Evolutionary conservation across 1,284 basidiomycete genomes (phyloP).

Genomic region (Leccinum angustisporum): DNA sequence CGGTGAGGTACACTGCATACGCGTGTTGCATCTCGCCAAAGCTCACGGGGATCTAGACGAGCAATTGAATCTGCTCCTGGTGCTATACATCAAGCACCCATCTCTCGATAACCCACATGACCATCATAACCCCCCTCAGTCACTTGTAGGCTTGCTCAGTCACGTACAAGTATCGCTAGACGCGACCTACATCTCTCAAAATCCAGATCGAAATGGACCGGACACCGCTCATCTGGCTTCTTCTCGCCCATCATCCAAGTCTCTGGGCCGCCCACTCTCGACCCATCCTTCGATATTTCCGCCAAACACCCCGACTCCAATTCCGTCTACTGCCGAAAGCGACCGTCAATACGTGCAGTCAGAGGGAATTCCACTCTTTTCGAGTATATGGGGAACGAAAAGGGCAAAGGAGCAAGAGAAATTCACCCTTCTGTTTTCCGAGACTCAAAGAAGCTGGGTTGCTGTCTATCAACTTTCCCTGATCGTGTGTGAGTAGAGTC

Average conservation of each 20-base stretch:
- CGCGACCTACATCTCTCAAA: slow-evolving; percentile 74
- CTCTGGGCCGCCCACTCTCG: slow-evolving; percentile 33
- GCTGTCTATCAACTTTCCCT: slow-evolving; percentile 74
- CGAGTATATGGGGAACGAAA: slow-evolving; percentile 70
- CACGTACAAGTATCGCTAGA: slow-evolving; percentile 79
- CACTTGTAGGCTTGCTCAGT: slow-evolving; percentile 63
- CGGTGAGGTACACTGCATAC: slow-evolving; percentile 47
- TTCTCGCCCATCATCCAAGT: slow-evolving; percentile 45
- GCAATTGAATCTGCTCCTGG: slow-evolving; percentile 68
- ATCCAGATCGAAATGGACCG: slow-evolving; percentile 28
- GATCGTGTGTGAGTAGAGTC: slow-evolving; percentile 63
- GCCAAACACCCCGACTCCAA: slow-evolving; percentile 73
- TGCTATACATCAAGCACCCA: slow-evolving; percentile 50
- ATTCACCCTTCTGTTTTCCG: slow-evolving; percentile 65
- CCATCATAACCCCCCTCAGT: slow-evolving; percentile 47
- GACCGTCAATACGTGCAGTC: slow-evolving; percentile 74
- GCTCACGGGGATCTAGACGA: slow-evolving; percentile 54
- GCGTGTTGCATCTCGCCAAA: slow-evolving; percentile 20
- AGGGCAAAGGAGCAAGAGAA: slow-evolving; percentile 46
- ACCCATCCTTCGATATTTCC: slow-evolving; percentile 67
- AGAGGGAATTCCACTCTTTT: slow-evolving; percentile 72
- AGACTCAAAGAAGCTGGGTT: slow-evolving; percentile 61
- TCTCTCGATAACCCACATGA: slow-evolving; percentile 35
- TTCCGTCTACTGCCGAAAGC: slow-evolving; percentile 62
- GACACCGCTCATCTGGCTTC: slow-evolving; percentile 46